Percentiles rank a stretch among this genome's conserved stretches.
Conservation (phyloP, 306 rosid species). For the Quercus alba region DNA sequence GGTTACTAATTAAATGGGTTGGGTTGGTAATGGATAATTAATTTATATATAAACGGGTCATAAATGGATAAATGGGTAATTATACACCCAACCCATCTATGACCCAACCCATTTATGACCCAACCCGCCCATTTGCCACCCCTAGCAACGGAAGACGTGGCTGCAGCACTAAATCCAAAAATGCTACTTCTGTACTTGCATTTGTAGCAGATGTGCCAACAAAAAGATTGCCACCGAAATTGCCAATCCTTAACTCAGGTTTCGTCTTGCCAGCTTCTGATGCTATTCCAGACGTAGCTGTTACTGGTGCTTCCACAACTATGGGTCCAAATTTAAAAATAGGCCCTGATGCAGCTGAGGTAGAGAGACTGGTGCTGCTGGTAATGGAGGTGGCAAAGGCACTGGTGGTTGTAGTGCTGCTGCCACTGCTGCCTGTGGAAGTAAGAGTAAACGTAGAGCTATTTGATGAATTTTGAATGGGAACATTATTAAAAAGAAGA, state of each 20-base stretch:
- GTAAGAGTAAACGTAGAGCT: slow-evolving; percentile 24
- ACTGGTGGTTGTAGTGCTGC: slow-evolving; percentile 3
- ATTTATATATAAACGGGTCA: too few relatives aligned
- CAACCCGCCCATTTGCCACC: too few relatives aligned
- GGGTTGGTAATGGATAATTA: too few relatives aligned
- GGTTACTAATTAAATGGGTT: too few relatives aligned
- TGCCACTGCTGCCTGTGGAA: neutral
- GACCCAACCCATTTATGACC: too few relatives aligned
- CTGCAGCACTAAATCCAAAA: slow-evolving; percentile 52
- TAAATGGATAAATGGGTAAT: too few relatives aligned
- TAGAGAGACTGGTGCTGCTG: slow-evolving; percentile 21
- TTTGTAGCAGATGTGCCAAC: slow-evolving; percentile 37
- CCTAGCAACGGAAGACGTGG: slow-evolving; percentile 37
- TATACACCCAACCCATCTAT: too few relatives aligned
- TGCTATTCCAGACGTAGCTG: slow-evolving; percentile 25
- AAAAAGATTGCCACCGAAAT: slow-evolving; percentile 32
- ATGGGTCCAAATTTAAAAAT: slow-evolving; percentile 41
- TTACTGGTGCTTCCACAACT: slow-evolving; percentile 19
- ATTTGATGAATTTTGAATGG: slow-evolving; percentile 41
- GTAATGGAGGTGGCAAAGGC: slow-evolving; percentile 26
- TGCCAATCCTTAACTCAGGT: slow-evolving; percentile 36
- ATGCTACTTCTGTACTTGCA: slow-evolving; percentile 37
- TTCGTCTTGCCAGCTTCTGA: too few relatives aligned
- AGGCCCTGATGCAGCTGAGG: slow-evolving; percentile 27
- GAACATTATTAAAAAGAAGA: slow-evolving; percentile 28